A percentile compares a stretch with the other conserved stretches of the same genome.
Evolutionary conservation across 2,329 filamentous ascomycete genomes (phyloP).

Genomic region (Phaeophleospora eucalypticola): DNA sequence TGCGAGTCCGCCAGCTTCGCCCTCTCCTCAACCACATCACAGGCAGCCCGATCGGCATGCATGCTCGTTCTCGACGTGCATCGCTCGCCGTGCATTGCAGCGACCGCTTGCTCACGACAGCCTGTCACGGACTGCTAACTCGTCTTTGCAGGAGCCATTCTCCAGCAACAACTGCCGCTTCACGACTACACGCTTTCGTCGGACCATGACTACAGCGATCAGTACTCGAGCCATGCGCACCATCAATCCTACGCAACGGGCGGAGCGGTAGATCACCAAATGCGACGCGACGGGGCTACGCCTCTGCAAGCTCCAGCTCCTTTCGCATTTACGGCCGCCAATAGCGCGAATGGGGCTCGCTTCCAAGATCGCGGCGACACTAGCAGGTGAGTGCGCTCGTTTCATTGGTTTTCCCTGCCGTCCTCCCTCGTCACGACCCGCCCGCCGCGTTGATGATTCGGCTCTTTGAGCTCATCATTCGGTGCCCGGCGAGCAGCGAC

Average conservation of each 20-base stretch:
- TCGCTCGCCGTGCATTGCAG: neutral
- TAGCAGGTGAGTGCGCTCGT: conserved; percentile 48
- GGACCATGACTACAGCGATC: conserved; percentile 45
- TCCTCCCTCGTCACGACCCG: conserved; percentile 11
- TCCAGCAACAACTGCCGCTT: conserved; percentile 40
- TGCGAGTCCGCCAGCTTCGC: conserved; percentile 11
- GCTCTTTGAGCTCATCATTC: too few relatives aligned
- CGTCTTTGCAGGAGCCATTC: conserved; percentile 38
- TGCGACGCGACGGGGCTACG: conserved; percentile 49
- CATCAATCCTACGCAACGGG: conserved; percentile 40
- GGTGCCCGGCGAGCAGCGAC: too few relatives aligned
- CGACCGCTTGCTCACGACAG: neutral
- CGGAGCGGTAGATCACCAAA: conserved; percentile 42
- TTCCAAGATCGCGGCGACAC: conserved; percentile 50
- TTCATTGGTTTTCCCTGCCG: conserved; percentile 25
- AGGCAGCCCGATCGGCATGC: neutral
- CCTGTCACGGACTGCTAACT: conserved; percentile 36
- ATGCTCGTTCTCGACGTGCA: conserved; percentile 15
- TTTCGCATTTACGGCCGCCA: conserved; percentile 44
- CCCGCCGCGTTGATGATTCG: too few relatives aligned
- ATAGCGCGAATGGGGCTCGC: conserved; percentile 41
- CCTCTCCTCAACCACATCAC: conserved; percentile 6
- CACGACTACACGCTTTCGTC: conserved; percentile 42
- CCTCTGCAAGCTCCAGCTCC: conserved; percentile 44
- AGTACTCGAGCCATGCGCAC: conserved; percentile 44